Percentiles rank a stretch among this genome's conserved stretches.
Evolutionary conservation across 192 early-diverging fungal species (phyloP).

Genomic region (Pilobolus umbonatus): DNA sequence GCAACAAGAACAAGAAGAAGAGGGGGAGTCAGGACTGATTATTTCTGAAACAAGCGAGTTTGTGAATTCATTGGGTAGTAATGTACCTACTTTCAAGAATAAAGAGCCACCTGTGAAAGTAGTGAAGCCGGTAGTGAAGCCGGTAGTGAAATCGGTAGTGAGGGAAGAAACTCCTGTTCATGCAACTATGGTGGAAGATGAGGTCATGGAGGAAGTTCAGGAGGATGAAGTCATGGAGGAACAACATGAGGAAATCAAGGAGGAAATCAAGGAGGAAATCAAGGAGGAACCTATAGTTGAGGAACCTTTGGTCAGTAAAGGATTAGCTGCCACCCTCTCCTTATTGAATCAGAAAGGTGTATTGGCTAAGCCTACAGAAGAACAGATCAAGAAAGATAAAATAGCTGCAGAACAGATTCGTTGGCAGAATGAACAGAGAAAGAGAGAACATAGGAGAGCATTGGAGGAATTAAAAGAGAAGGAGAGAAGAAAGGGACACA

Average conservation of each 20-base stretch:
- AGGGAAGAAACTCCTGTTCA: conserved; percentile 21
- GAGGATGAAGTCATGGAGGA: conserved; percentile 29
- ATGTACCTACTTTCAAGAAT: conserved; percentile 7
- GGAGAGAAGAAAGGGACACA: conserved; percentile 46
- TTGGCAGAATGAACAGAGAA: conserved; percentile 73
- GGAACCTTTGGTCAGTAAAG: conserved; percentile 76
- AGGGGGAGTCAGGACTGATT: conserved; percentile 46
- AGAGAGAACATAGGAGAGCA: conserved; percentile 52
- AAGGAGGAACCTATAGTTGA: conserved; percentile 39
- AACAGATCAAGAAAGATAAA: conserved; percentile 62
- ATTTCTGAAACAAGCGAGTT: conserved; percentile 88
- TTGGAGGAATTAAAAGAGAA: conserved; percentile 67
- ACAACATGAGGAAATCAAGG: conserved; percentile 2
- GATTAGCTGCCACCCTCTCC: conserved; percentile 78
- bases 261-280: not conserved
- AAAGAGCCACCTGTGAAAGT: not conserved
- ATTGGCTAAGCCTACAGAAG: conserved; percentile 48
- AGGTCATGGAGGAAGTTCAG: conserved; percentile 5
- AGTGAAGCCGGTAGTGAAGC: not conserved
- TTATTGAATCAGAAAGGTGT: conserved; percentile 78
- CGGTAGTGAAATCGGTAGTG: not conserved
- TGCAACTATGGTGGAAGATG: not conserved
- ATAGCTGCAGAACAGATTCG: conserved; percentile 51
- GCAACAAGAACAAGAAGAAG: conserved; percentile 36
- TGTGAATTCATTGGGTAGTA: conserved; percentile 54